Evolutionary conservation across 1,139 yeast species (phyloP).

Genomic region (Geotrichum europaeum): DNA sequence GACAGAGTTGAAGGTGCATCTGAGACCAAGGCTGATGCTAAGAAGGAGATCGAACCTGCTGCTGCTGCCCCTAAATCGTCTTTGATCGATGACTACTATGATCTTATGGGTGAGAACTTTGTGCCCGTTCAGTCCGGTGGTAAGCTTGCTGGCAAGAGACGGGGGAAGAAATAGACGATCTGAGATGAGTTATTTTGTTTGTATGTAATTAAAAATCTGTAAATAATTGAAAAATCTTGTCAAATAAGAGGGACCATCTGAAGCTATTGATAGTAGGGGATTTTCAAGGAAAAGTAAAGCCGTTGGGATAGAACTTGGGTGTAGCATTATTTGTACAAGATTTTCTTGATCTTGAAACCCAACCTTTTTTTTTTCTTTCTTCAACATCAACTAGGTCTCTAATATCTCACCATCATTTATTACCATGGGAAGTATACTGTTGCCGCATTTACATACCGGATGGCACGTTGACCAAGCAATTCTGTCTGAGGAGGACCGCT

Average conservation of each 20-base stretch:
- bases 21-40: slow-evolving; percentile 27
- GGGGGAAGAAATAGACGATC: slow-evolving; percentile 33
- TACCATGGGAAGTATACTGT: slow-evolving; percentile 74
- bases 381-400: neutral
- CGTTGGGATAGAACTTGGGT: neutral
- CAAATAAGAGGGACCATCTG: neutral
- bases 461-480: slow-evolving; percentile 99
- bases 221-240: neutral
- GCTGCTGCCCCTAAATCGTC: slow-evolving; percentile 19
- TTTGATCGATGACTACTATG: slow-evolving; percentile 50
- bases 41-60: slow-evolving; percentile 12
- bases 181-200: slow-evolving; percentile 2
- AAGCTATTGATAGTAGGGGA: neutral
- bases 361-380: neutral
- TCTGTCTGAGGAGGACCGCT: slow-evolving; percentile 70
- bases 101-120: slow-evolving; percentile 57
- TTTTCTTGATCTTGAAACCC: neutral
- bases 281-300: neutral
- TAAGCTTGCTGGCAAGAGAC: slow-evolving; percentile 48
- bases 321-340: neutral
- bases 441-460: slow-evolving; percentile 86
- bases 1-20: slow-evolving; percentile 20
- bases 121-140: slow-evolving; percentile 59
- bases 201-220: neutral
- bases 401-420: neutral